phyloP scores from a whole-genome alignment of 2,329 filamentous ascomycete genomes.

The Cladosporium phlei region DNA sequence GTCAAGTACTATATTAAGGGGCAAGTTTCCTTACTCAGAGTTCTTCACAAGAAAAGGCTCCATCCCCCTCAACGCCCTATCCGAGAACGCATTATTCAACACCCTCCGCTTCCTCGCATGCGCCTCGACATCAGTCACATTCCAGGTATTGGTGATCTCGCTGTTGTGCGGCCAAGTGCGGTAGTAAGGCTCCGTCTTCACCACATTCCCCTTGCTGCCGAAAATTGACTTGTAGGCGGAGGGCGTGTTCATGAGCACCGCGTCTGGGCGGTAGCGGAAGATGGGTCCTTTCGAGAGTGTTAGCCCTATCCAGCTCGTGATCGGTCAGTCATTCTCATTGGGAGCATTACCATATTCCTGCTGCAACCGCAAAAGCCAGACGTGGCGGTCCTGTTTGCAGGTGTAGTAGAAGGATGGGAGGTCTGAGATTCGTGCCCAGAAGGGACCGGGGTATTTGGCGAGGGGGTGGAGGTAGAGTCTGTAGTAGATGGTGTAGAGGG shows the following conservation, averaged over 20 bases:
- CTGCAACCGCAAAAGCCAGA: slow-evolving; percentile 18
- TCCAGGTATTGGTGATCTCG: slow-evolving; percentile 18
- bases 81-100: slow-evolving; percentile 19
- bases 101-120: slow-evolving; percentile 18
- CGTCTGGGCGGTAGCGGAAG: slow-evolving; percentile 21
- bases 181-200: slow-evolving; percentile 19
- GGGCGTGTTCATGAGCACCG: slow-evolving; percentile 20
- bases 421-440: slow-evolving; percentile 17
- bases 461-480: slow-evolving; percentile 11
- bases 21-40: slow-evolving; percentile 9
- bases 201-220: slow-evolving; percentile 20
- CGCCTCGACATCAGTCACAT: slow-evolving; percentile 17
- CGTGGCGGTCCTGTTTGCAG: slow-evolving; percentile 17
- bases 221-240: slow-evolving; percentile 18
- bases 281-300: slow-evolving; percentile 12
- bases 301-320: not conserved
- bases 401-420: slow-evolving; percentile 18
- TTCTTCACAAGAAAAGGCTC: slow-evolving; percentile 19
- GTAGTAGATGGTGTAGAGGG: slow-evolving; percentile 1
- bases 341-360: slow-evolving; percentile 17
- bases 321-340: not conserved
- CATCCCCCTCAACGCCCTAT: slow-evolving; percentile 17
- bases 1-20: not conserved
- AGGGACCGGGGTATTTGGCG: slow-evolving; percentile 12
- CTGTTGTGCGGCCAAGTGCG: slow-evolving; percentile 16